A percentile compares a stretch with the other conserved stretches of the same genome.
Evolutionary conservation across 768 basidiomycete genomes (phyloP).

Genomic region (Sarcodon sp.): DNA sequence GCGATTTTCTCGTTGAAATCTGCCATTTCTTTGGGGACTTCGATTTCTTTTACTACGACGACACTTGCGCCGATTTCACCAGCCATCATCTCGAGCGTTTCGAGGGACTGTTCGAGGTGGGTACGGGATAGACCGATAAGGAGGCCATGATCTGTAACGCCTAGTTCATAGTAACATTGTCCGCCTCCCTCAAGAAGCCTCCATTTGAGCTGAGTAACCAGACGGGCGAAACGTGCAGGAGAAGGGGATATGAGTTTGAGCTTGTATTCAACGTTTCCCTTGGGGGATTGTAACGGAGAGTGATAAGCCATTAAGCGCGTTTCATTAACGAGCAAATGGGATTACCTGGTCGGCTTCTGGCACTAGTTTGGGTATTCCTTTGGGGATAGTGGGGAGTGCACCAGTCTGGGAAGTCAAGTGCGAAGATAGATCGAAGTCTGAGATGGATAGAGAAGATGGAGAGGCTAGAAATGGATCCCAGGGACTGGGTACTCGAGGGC

Average conservation of each 20-base stretch:
- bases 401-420: conserved; percentile 4
- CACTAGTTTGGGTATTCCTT: conserved; percentile 46
- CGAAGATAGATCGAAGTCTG: conserved; percentile 14
- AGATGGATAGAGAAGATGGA: conserved; percentile 25
- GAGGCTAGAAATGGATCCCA: conserved; percentile 68
- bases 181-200: conserved; percentile 49
- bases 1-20: conserved; percentile 18
- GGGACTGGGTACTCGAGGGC: conserved; percentile 65
- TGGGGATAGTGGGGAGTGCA: conserved; percentile 1
- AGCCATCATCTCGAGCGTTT: conserved; percentile 90
- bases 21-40: conserved; percentile 46
- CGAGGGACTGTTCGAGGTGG: conserved; percentile 72
- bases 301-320: neutral
- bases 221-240: conserved; percentile 61
- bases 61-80: conserved; percentile 89
- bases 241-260: conserved; percentile 76
- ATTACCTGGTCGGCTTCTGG: conserved; percentile 60
- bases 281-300: conserved; percentile 3
- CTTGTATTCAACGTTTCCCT: conserved; percentile 93
- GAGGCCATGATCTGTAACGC: conserved; percentile 76
- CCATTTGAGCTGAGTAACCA: conserved; percentile 96
- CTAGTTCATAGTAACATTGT: conserved; percentile 40
- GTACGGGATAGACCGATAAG: conserved; percentile 65
- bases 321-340: conserved; percentile 3
- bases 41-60: conserved; percentile 81